Conservation (phyloP, 306 rosid genomes). For the Dalbergia oliveri region DNA sequence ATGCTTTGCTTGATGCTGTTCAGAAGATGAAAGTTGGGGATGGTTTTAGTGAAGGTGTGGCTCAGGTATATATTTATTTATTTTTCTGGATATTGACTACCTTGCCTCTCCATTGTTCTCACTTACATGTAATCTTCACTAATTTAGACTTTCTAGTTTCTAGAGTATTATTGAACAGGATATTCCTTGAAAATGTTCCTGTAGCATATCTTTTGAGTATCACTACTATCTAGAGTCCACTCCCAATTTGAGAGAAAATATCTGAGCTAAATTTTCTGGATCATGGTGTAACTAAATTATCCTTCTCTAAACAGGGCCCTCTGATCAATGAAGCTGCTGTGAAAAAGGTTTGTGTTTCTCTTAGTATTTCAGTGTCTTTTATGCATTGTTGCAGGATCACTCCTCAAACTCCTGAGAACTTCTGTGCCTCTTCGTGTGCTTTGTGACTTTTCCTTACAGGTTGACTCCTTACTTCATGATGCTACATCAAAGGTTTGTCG, state of each 20-base stretch:
- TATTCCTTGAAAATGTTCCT: slow-evolving; percentile 26
- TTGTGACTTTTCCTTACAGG: slow-evolving; percentile 64
- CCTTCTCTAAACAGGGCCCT: slow-evolving; percentile 81
- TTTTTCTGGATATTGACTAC: slow-evolving; percentile 15
- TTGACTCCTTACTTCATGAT: slow-evolving; percentile 82
- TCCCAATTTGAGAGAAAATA: slow-evolving; percentile 35
- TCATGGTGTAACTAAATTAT: slow-evolving; percentile 42
- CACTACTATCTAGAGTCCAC: slow-evolving; percentile 16
- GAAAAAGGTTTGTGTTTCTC: slow-evolving; percentile 68
- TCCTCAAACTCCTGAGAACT: slow-evolving; percentile 15
- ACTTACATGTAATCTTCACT: not conserved
- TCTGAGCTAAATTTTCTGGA: slow-evolving; percentile 11
- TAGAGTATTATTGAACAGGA: slow-evolving; percentile 27
- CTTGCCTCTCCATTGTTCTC: slow-evolving; percentile 29
- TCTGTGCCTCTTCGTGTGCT: slow-evolving; percentile 35
- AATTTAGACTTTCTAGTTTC: not conserved
- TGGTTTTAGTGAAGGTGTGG: slow-evolving; percentile 90
- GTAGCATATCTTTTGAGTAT: slow-evolving; percentile 27
- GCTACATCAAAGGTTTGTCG: slow-evolving; percentile 87
- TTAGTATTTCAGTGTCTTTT: slow-evolving; percentile 38
- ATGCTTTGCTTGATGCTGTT: slow-evolving; percentile 77
- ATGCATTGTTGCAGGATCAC: slow-evolving; percentile 18
- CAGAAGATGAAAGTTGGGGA: slow-evolving; percentile 89
- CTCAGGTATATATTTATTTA: slow-evolving; percentile 70
- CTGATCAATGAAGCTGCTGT: slow-evolving; percentile 98